Conservation (phyloP, 78 protist genomes). For the Emiliania huxleyi region DNA sequence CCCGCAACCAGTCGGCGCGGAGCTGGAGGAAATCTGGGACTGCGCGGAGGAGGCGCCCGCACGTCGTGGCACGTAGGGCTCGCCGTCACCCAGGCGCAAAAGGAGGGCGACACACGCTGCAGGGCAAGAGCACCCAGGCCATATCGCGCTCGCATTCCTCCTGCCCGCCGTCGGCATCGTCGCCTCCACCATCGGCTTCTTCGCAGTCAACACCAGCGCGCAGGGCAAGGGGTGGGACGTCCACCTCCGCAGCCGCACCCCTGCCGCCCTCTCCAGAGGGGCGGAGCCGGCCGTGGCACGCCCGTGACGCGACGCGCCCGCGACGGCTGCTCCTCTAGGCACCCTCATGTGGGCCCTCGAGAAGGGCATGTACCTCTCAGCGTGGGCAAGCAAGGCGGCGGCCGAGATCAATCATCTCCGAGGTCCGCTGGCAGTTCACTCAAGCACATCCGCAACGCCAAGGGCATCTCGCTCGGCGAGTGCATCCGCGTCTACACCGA, state of each 20-base stretch:
- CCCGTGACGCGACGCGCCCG: too few species aligned
- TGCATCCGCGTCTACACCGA: not conserved
- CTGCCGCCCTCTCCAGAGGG: conserved; percentile 60
- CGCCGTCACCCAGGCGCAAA: not conserved
- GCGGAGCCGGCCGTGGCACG: too few species aligned
- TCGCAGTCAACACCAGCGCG: too few species aligned
- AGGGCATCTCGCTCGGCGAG: not conserved
- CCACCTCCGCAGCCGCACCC: conserved; percentile 3
- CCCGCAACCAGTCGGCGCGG: conserved; percentile 68
- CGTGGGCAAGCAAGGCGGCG: conserved; percentile 76
- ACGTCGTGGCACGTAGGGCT: conserved; percentile 79
- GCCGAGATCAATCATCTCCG: conserved; percentile 54
- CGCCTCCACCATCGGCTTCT: too few species aligned
- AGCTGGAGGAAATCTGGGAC: conserved; percentile 79
- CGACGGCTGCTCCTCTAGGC: too few species aligned
- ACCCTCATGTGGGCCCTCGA: too few species aligned
- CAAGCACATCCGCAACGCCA: not conserved
- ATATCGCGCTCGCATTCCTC: not conserved
- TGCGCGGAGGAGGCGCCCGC: too few species aligned
- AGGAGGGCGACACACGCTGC: conserved; percentile 11
- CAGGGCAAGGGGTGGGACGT: too few species aligned
- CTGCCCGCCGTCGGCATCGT: too few species aligned
- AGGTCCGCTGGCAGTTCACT: conserved; percentile 72
- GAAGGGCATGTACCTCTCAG: too few species aligned
- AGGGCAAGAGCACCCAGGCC: not conserved